Conservation (phyloP, 306 rosid species). For the Biancaea sappan region DNA sequence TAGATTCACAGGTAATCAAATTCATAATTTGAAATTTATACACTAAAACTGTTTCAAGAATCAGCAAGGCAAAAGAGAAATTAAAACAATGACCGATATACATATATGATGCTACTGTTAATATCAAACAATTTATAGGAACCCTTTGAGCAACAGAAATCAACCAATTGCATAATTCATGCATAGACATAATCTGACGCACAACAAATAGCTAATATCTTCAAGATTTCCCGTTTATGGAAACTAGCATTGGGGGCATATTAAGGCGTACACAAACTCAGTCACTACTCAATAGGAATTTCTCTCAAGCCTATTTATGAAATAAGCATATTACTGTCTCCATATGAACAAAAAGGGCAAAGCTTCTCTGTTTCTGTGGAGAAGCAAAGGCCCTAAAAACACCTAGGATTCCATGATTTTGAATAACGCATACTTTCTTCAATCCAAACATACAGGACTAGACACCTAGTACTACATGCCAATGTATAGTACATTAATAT, state of each 20-base stretch:
- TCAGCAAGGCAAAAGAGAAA: too few species aligned
- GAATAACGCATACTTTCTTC: neutral
- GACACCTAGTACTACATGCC: neutral
- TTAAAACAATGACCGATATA: constrained; percentile 65
- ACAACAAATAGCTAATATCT: constrained; percentile 72
- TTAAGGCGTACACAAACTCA: neutral
- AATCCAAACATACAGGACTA: neutral
- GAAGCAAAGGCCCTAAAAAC: neutral
- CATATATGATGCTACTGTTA: neutral
- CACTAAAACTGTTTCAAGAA: too few species aligned
- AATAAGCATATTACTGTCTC: neutral
- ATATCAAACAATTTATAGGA: neutral
- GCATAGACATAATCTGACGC: constrained; percentile 73
- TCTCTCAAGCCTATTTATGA: neutral
- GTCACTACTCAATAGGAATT: neutral
- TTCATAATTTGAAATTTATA: too few species aligned
- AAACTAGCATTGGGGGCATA: neutral
- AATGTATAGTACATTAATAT: neutral
- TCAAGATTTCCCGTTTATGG: constrained; percentile 56
- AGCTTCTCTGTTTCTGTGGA: constrained; percentile 2
- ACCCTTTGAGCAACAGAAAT: constrained; percentile 1
- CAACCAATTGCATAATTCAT: constrained; percentile 75
- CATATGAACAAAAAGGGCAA: neutral
- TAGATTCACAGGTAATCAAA: neutral
- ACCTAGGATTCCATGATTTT: neutral